These are phyloP conservation scores for Friedmanniomyces simplex DNA, from an alignment of 495 filamentous ascomycete species.

Conservation along the genomic window DNA sequence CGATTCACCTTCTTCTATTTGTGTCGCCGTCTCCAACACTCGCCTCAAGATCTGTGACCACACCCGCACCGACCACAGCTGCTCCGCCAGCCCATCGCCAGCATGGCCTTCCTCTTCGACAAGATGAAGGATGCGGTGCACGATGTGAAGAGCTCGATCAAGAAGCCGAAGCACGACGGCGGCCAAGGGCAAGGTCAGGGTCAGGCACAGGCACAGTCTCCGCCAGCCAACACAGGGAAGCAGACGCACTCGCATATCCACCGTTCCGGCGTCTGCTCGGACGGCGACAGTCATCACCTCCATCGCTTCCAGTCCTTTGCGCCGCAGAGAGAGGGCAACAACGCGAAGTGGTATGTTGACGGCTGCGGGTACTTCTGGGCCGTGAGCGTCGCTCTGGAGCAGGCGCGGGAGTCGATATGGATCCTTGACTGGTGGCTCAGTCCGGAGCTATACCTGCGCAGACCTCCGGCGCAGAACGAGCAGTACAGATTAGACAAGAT, in stretches of 20 bases:
- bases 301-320: constrained; percentile 79
- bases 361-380: constrained; percentile 89
- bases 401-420: constrained; percentile 75
- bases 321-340: constrained; percentile 51
- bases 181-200: constrained; percentile 8
- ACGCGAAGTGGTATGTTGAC: constrained; percentile 88
- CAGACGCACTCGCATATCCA: constrained; percentile 41
- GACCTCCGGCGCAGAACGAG: constrained; percentile 72
- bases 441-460: constrained; percentile 78
- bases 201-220: constrained; percentile 6
- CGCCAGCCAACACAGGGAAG: too few species aligned
- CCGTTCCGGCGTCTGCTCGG: constrained; percentile 39
- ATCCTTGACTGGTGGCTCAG: constrained; percentile 94
- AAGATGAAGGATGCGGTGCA: constrained; percentile 48
- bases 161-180: constrained; percentile 29
- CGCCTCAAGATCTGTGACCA: not conserved
- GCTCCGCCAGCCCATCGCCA: not conserved
- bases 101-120: constrained; percentile 42
- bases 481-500: constrained; percentile 82
- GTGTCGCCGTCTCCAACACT: not conserved
- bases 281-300: constrained; percentile 35
- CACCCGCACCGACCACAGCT: not conserved
- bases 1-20: not conserved
- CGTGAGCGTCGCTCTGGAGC: constrained; percentile 73
- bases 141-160: constrained; percentile 41